Conservation (phyloP, 192 early-diverging fungal genomes). For the Coemansia sp. region DNA sequence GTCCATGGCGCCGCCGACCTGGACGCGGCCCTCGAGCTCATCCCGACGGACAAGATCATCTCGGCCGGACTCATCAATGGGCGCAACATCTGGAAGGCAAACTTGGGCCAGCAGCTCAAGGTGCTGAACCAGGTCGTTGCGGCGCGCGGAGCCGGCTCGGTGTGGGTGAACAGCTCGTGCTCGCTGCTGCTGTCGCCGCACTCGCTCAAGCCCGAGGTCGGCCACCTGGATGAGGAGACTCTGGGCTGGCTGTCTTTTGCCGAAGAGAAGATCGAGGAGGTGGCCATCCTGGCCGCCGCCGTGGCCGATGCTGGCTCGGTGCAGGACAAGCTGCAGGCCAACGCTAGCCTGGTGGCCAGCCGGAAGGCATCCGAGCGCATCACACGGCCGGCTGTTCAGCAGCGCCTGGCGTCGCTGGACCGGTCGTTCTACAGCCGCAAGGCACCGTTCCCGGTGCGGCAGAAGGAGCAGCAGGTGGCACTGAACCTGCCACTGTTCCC, state of each 20-base stretch:
- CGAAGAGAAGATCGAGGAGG: slow-evolving; percentile 85
- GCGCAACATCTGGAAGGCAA: slow-evolving; percentile 96
- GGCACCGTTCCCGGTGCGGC: slow-evolving; percentile 66
- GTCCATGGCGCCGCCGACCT: slow-evolving; percentile 78
- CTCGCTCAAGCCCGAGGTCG: slow-evolving; percentile 69
- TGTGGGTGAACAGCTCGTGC: slow-evolving; percentile 84
- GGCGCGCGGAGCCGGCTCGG: slow-evolving; percentile 53
- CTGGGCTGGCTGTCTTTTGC: slow-evolving; percentile 92
- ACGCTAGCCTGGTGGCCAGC: slow-evolving; percentile 60
- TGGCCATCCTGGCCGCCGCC: slow-evolving; percentile 62
- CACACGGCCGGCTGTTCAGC: slow-evolving; percentile 75
- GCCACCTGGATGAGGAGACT: slow-evolving; percentile 71
- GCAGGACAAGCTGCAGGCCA: slow-evolving; percentile 61
- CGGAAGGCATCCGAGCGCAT: slow-evolving; percentile 75
- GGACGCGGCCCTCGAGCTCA: slow-evolving; percentile 58
- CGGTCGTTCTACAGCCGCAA: slow-evolving; percentile 69
- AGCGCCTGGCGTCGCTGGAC: slow-evolving; percentile 60
- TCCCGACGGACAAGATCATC: slow-evolving; percentile 61
- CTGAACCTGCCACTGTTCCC: slow-evolving; percentile 88
- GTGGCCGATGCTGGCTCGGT: slow-evolving; percentile 52
- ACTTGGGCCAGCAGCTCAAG: slow-evolving; percentile 67
- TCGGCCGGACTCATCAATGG: slow-evolving; percentile 95
- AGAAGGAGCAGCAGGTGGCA: slow-evolving; percentile 61
- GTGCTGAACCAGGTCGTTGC: slow-evolving; percentile 60
- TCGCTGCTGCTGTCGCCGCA: slow-evolving; percentile 90